Evolutionary conservation across 2,329 filamentous ascomycete genomes (phyloP), one percentile per base, ranked within the genome.

Genomic region (Sphaerulina populicola): DNA sequence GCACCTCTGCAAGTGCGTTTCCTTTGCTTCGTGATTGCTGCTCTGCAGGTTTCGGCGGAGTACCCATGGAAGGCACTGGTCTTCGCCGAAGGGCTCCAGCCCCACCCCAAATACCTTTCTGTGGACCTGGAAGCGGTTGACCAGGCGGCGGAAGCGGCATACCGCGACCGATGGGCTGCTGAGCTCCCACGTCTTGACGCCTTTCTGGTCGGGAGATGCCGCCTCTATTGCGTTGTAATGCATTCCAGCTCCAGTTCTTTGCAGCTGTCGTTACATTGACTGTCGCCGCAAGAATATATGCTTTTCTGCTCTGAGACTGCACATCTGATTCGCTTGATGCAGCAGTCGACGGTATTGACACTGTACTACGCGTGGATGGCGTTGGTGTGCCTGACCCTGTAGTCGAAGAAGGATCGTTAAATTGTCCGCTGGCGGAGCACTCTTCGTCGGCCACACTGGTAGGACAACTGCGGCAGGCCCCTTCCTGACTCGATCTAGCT

Each of bases 131-230:
- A 1, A 94, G 74, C 3, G 89, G 88, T 40, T 78, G 82, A 2
- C 88, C 89, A 2, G 85, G 86, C 7, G 88, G 88, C 42, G 88
- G 88, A 14, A 94, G 72, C 1, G 88, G 88, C 60, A 85, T 83
- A 0, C 88, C 88, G 36, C 88, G 79, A 1, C 89, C 89, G 73
- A 94, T 88, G 1, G 88, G 88, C 60, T 87, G 53, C 31, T 52
- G 52, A 6, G 49, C 38, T 0, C 30, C 23, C 3, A 39, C 43
- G 23, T 45, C 48, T 29, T 47, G 48, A 33, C 54, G 44, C 12
- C 12, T 72, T 40, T 40, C 51, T 15, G 49, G 51, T 18, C 44
- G 52, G 2, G 46, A 4, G 4, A 53, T 38, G 3, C 41, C 50
- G 18, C 33, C 42, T 47, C 54, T 57, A 38, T 57, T 54, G 53